Evolutionary conservation across 768 basidiomycete genomes (phyloP).

Genomic region (Trametes coccinea): DNA sequence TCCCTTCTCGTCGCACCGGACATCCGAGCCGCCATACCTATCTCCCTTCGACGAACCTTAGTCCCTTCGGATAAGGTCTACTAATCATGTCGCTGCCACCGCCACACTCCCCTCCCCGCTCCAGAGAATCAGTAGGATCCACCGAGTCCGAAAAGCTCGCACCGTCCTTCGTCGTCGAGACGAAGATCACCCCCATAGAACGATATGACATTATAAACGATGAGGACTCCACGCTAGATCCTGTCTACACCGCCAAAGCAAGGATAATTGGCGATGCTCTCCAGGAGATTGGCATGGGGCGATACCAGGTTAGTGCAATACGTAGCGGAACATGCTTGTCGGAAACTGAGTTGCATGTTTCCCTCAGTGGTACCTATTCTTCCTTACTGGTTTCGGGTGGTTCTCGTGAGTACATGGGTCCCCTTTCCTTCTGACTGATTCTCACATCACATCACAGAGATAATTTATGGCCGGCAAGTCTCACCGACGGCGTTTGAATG

Average conservation of each 20-base stretch:
- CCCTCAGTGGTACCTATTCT: conserved; percentile 57
- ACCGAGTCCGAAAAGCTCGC: neutral
- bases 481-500: neutral
- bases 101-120: neutral
- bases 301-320: conserved; percentile 45
- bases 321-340: neutral
- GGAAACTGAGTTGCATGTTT: no score
- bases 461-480: conserved; percentile 68
- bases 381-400: conserved; percentile 75
- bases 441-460: conserved; percentile 44
- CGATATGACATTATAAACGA: conserved; percentile 36
- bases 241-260: conserved; percentile 52
- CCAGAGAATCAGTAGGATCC: neutral
- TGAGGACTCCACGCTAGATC: conserved; percentile 39
- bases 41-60: no score
- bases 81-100: neutral
- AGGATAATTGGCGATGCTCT: conserved; percentile 46
- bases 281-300: conserved; percentile 58
- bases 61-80: no score
- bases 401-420: conserved; percentile 51
- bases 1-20: no score
- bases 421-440: neutral
- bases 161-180: neutral
- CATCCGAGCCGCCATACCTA: no score
- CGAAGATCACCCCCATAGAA: conserved; percentile 7